Evolutionary conservation across 345 rosid species (phyloP).

Genomic region (Xanthoceras sorbifolium): DNA sequence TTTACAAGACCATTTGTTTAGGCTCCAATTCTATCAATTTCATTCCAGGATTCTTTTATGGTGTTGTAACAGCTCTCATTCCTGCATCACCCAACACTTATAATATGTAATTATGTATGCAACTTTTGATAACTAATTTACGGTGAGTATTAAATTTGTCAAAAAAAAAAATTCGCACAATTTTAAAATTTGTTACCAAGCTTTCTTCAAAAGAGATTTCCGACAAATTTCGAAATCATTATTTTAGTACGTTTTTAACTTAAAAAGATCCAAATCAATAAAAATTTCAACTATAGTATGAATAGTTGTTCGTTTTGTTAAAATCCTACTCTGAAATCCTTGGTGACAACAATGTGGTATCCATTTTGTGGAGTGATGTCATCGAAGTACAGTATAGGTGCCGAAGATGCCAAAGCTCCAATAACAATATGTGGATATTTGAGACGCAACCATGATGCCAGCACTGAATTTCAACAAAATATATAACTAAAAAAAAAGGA

Average conservation of each 20-base stretch:
- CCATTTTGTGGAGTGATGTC: conserved; percentile 31
- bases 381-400: conserved; percentile 34
- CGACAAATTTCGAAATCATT: no score
- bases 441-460: conserved; percentile 36
- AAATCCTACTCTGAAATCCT: conserved; percentile 29
- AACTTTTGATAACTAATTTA: no score
- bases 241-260: no score
- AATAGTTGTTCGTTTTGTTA: neutral
- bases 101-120: neutral
- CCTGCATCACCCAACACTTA: conserved; percentile 12
- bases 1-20: conserved; percentile 17
- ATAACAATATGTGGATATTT: conserved; percentile 32
- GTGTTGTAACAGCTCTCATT: conserved; percentile 34
- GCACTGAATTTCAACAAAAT: conserved; percentile 27
- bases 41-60: conserved; percentile 31
- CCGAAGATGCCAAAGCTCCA: conserved; percentile 36
- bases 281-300: no score
- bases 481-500: no score
- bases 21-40: conserved; percentile 30
- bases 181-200: no score
- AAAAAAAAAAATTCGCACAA: no score
- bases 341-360: conserved; percentile 22
- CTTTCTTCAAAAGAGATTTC: no score
- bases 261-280: no score
- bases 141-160: no score